These are phyloP conservation scores for Globisporangium cylindrosporum DNA, from an alignment of 352 stramenopile genomes.

Conservation along the genomic window DNA sequence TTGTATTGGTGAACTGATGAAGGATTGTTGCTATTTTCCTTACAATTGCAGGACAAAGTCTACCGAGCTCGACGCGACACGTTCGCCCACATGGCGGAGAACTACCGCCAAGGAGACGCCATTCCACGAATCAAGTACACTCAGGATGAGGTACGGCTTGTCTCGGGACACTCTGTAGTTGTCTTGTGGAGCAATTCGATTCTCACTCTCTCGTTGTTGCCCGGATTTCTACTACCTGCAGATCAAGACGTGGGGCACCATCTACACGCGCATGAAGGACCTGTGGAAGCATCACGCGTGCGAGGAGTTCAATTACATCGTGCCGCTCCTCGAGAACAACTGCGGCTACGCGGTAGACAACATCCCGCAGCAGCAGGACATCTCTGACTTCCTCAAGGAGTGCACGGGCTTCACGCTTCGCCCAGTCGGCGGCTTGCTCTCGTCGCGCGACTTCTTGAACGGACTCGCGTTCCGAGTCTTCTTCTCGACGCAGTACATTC, in stretches of 20 bases:
- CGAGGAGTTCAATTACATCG: conserved; percentile 95
- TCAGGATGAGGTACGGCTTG: conserved; percentile 79
- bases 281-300: conserved; percentile 95
- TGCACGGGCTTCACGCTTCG: conserved; percentile 91
- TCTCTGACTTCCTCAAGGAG: conserved; percentile 93
- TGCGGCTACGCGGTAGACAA: conserved; percentile 93
- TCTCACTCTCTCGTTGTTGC: not conserved
- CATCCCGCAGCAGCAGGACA: conserved; percentile 94
- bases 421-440: conserved; percentile 95
- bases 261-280: conserved; percentile 93
- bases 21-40: not conserved
- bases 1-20: not conserved
- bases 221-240: conserved; percentile 11
- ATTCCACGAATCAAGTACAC: conserved; percentile 96
- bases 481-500: conserved; percentile 97
- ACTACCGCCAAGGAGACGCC: conserved; percentile 87
- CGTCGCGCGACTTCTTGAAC: conserved; percentile 96
- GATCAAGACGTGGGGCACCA: conserved; percentile 86
- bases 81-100: conserved; percentile 87
- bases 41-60: conserved; percentile 55
- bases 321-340: conserved; percentile 92
- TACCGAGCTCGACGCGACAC: conserved; percentile 89
- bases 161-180: not conserved
- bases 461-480: conserved; percentile 97
- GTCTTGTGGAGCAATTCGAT: not conserved